Conservation (phyloP, 1,284 basidiomycete species). For the Xerocomus amazonicus region DNA sequence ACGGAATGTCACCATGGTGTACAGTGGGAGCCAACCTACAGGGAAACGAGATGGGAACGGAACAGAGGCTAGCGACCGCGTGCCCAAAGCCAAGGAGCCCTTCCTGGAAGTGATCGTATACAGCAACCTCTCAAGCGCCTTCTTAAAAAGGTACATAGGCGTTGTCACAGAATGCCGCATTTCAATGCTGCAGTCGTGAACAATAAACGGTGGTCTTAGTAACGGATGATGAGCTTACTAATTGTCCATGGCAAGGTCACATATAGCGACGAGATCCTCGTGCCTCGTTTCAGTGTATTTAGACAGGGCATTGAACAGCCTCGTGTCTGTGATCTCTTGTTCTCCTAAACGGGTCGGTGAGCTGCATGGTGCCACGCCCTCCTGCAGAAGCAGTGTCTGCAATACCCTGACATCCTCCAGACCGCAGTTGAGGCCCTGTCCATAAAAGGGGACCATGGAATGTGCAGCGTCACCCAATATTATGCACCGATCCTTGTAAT, state of each 20-base stretch:
- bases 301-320: slow-evolving; percentile 64
- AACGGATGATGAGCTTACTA: slow-evolving; percentile 63
- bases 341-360: slow-evolving; percentile 34
- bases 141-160: slow-evolving; percentile 75
- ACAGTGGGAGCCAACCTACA: slow-evolving; percentile 85
- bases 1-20: slow-evolving; percentile 97
- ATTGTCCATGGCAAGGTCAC: slow-evolving; percentile 90
- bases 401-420: slow-evolving; percentile 95
- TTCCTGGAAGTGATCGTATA: slow-evolving; percentile 56
- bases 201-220: slow-evolving; percentile 23
- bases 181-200: slow-evolving; percentile 61
- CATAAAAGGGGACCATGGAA: slow-evolving; percentile 98
- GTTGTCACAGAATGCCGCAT: slow-evolving; percentile 93
- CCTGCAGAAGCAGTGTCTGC: slow-evolving; percentile 68
- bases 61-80: slow-evolving; percentile 40
- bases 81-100: slow-evolving; percentile 41
- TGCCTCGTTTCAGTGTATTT: slow-evolving; percentile 80
- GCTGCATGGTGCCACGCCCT: slow-evolving; percentile 50
- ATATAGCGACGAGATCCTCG: slow-evolving; percentile 87
- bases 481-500: slow-evolving; percentile 85
- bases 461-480: slow-evolving; percentile 95
- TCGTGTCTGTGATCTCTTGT: slow-evolving; percentile 45
- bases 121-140: slow-evolving; percentile 75
- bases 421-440: slow-evolving; percentile 97
- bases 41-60: slow-evolving; percentile 57